Base-by-base conservation (phyloP, 345 rosid species). In the Corchorus olitorius region DNA sequence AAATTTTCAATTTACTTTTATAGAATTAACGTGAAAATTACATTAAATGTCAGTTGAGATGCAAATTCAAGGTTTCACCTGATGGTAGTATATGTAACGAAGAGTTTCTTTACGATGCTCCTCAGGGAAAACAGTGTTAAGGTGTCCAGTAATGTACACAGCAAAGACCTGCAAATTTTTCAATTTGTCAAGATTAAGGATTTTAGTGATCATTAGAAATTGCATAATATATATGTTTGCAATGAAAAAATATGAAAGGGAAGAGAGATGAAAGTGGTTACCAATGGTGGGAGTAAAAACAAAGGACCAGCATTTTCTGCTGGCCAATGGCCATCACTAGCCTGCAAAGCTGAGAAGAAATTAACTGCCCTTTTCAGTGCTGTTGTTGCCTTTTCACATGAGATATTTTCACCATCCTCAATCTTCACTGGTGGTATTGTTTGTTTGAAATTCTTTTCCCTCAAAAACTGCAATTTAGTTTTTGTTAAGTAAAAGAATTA, bases 281-380 rank as follows among this genome's bases (percentile, higher is more conserved):
- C 89, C 76, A 84, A 39, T 6, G 93, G 93, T 65, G 93, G 93
- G 77, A 89, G 85, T 74, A 86, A 87, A 82, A 89, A 89, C 76
- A 88, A 80, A 0, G 88, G 88, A 35, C 93, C 93, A 37, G 89
- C 85, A 62, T 86, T 87, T 79, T 89, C 91, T 22, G 91, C 89
- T 2, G 91, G 91, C 92, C 93, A 89, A 73, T 89, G 91, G 12
- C 93, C 93, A 54, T 89, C 89, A 46, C 80, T 79, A 15, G 91
- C 86, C 65, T 89, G 93, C 77, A 89, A 85, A 14, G 84, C 86
- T 15, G 93, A 86, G 81, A 87, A 86, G 82, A 89, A 84, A 76
- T 74, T 22, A 54, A 79, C 91, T 5, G 85, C 82, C 81, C 88
- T 83, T 77, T 54, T 77, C 63, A 87, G 71, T 17, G 89, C 81